Conservation (phyloP, 306 rosid species). For the Cicer yamashitae region DNA sequence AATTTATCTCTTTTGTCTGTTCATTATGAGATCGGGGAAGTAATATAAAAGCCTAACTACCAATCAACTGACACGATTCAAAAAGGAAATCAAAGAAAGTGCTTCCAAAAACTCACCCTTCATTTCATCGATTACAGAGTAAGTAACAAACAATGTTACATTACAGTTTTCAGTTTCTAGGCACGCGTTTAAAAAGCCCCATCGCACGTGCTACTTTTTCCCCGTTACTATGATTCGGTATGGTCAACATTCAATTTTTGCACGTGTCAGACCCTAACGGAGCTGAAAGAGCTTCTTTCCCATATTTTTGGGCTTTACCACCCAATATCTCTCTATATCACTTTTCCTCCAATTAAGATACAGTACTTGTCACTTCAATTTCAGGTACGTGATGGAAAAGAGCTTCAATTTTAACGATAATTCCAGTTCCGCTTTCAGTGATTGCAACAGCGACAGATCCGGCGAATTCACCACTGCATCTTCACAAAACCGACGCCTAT, state of each 20-base stretch:
- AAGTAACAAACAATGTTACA: no score
- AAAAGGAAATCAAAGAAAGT: neutral
- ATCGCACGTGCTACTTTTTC: slow-evolving; percentile 60
- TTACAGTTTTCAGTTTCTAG: slow-evolving; percentile 21
- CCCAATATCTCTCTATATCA: neutral
- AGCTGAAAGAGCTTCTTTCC: slow-evolving; percentile 1
- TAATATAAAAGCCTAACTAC: neutral
- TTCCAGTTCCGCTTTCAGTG: slow-evolving; percentile 86
- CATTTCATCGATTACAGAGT: neutral
- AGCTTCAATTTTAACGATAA: slow-evolving; percentile 61
- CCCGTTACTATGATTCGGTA: slow-evolving; percentile 38
- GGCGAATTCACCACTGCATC: slow-evolving; percentile 74
- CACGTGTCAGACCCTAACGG: slow-evolving; percentile 60
- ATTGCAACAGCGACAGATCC: slow-evolving; percentile 89
- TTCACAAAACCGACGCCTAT: slow-evolving; percentile 63
- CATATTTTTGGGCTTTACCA: slow-evolving; percentile 17
- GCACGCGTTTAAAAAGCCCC: slow-evolving; percentile 63
- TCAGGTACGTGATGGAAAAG: slow-evolving; percentile 57
- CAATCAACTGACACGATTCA: neutral
- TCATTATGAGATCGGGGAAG: no score
- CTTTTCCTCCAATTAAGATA: neutral
- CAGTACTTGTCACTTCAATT: slow-evolving; percentile 33
- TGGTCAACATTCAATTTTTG: slow-evolving; percentile 27
- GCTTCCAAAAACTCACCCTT: slow-evolving; percentile 15
- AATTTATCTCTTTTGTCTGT: no score